These are phyloP conservation scores for Microascus cirrosus DNA, from an alignment of 2,329 filamentous ascomycete genomes.

Conservation along the genomic window DNA sequence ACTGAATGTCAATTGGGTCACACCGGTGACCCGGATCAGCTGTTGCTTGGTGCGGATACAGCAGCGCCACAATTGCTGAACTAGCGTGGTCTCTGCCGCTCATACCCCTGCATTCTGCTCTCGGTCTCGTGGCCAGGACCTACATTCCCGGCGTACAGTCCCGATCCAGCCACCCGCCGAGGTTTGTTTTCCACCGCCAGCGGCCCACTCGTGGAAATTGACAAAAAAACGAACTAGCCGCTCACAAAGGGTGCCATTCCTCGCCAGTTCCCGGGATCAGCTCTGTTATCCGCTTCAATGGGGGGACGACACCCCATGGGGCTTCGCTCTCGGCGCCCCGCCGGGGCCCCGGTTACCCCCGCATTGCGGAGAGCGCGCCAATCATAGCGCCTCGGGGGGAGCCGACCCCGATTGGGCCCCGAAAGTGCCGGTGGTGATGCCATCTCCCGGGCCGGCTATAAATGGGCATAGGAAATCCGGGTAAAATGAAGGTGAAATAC, in stretches of 20 bases:
- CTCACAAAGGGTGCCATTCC: neutral
- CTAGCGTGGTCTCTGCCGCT: no score
- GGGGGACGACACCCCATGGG: neutral
- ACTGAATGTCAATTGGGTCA: no score
- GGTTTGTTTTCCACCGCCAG: neutral
- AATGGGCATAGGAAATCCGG: neutral
- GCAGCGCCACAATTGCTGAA: no score
- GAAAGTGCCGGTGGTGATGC: neutral
- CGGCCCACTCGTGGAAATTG: neutral
- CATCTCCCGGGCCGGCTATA: neutral
- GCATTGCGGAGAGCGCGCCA: neutral
- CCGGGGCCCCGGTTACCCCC: neutral
- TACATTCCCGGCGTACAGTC: neutral
- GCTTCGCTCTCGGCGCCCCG: neutral
- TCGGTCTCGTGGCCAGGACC: neutral
- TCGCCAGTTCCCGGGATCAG: neutral
- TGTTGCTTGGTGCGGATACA: no score
- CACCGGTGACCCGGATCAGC: no score
- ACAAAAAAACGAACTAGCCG: neutral
- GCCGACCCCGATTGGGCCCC: neutral
- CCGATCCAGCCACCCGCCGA: neutral
- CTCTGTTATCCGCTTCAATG: neutral
- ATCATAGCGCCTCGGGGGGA: neutral
- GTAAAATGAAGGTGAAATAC: neutral
- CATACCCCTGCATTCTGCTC: neutral